These are phyloP conservation scores for Globisporangium solare DNA, from an alignment of 352 stramenopile species.

Conservation along the genomic window DNA sequence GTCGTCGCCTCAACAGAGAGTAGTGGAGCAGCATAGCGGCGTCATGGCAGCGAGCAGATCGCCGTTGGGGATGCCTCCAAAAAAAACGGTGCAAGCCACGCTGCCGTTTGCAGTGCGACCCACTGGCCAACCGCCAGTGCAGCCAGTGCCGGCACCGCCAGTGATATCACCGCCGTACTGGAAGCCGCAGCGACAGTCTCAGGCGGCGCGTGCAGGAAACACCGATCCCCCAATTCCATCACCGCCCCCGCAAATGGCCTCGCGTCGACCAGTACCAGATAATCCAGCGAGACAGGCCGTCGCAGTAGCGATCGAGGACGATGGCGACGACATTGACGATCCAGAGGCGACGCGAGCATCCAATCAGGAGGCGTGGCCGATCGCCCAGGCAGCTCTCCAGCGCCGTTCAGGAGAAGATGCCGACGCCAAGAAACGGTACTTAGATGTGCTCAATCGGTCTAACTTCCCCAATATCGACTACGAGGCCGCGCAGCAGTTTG, in stretches of 20 bases:
- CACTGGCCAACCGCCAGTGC: background rate
- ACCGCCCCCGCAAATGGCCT: background rate
- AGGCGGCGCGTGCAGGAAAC: background rate
- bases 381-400: conserved; percentile 14
- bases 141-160: conserved; percentile 12
- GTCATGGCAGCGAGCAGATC: conserved; percentile 1
- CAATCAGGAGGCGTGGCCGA: conserved; percentile 4
- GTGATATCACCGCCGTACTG: background rate
- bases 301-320: background rate
- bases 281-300: background rate
- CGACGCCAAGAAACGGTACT: conserved; percentile 52
- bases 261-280: background rate
- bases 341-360: background rate
- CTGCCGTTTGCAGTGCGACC: conserved; percentile 40
- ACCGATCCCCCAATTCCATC: background rate
- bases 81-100: conserved; percentile 55
- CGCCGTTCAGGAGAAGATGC: conserved; percentile 43
- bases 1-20: background rate
- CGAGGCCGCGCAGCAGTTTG: conserved; percentile 58
- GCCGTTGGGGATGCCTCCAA: conserved; percentile 4
- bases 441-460: conserved; percentile 31
- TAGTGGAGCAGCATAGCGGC: conserved; percentile 1
- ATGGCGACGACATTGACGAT: conserved; percentile 7
- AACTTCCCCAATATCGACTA: conserved; percentile 53
- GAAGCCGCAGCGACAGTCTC: conserved; percentile 5